A percentile compares a stretch with the other conserved stretches of the same genome.
Evolutionary conservation across 192 early-diverging fungal species (phyloP).

Genomic region (Rhizoclosmatium globosum): DNA sequence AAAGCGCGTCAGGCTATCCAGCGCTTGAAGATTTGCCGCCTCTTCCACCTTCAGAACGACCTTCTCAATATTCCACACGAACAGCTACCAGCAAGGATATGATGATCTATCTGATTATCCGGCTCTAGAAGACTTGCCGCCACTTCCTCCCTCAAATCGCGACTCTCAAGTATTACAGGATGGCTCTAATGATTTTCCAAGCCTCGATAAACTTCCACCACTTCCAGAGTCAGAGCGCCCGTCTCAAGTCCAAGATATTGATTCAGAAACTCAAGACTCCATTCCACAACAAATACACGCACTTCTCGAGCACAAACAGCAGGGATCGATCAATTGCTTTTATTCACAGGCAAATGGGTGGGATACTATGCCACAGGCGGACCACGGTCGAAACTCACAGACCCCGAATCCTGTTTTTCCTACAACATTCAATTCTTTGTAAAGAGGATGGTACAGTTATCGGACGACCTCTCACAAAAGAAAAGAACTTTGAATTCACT

Average conservation of each 20-base stretch:
- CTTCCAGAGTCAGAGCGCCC: not conserved
- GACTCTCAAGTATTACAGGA: not conserved
- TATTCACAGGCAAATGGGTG: not conserved
- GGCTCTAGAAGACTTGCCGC: not conserved
- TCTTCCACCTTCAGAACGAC: not conserved
- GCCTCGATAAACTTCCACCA: not conserved
- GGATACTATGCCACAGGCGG: not conserved
- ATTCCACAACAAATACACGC: no score
- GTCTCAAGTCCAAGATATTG: no score
- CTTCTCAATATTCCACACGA: not conserved
- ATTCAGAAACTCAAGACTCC: no score
- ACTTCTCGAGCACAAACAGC: no score
- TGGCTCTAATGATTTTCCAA: not conserved
- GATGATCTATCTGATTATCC: no score
- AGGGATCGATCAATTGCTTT: no score
- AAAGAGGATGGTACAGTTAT: not conserved
- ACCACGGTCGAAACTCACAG: not conserved
- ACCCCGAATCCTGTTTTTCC: not conserved
- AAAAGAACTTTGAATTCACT: not conserved
- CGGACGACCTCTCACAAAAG: not conserved
- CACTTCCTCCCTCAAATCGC: not conserved
- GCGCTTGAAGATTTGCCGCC: not conserved
- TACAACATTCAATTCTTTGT: conserved; percentile 6
- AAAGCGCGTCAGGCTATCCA: no score
- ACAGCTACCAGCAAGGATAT: not conserved